Conservation (phyloP, 768 basidiomycete species). For the Auriscalpium vulgare region DNA sequence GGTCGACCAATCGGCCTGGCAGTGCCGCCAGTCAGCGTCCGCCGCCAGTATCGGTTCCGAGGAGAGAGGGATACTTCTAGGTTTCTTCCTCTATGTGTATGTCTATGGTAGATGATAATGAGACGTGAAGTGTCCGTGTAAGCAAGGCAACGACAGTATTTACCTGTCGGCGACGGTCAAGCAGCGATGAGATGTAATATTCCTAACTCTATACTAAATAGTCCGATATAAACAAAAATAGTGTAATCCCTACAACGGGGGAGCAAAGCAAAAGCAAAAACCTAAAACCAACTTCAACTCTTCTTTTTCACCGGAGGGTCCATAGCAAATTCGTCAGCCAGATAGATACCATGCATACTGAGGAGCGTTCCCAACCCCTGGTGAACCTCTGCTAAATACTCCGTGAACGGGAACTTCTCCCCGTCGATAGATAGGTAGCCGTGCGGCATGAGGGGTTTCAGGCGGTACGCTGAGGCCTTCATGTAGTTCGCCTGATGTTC, state of each 20-base stretch:
- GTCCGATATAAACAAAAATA: too few species aligned
- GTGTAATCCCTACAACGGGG: too few species aligned
- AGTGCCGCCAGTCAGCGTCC: slow-evolving; percentile 40
- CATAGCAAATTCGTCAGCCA: slow-evolving; percentile 40
- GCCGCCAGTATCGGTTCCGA: slow-evolving; percentile 44
- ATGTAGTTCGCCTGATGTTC: slow-evolving; percentile 52
- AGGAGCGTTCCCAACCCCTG: slow-evolving; percentile 56
- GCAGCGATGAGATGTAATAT: too few species aligned
- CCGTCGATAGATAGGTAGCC: slow-evolving; percentile 71
- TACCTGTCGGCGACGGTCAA: too few species aligned
- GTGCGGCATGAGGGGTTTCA: slow-evolving; percentile 47
- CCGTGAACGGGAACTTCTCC: slow-evolving; percentile 64
- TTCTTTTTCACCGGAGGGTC: background rate
- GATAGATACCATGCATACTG: slow-evolving; percentile 53
- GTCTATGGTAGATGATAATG: too few species aligned
- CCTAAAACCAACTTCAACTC: too few species aligned
- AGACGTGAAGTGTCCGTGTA: too few species aligned
- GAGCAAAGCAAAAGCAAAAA: too few species aligned
- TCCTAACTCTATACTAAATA: too few species aligned
- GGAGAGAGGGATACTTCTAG: slow-evolving; percentile 29
- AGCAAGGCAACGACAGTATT: too few species aligned
- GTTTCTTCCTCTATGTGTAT: background rate
- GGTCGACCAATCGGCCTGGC: slow-evolving; percentile 59
- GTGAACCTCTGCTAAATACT: slow-evolving; percentile 73
- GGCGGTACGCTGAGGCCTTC: slow-evolving; percentile 67